Conservation (phyloP, 148 eudicot genomes). For the Cornus kousa region DNA sequence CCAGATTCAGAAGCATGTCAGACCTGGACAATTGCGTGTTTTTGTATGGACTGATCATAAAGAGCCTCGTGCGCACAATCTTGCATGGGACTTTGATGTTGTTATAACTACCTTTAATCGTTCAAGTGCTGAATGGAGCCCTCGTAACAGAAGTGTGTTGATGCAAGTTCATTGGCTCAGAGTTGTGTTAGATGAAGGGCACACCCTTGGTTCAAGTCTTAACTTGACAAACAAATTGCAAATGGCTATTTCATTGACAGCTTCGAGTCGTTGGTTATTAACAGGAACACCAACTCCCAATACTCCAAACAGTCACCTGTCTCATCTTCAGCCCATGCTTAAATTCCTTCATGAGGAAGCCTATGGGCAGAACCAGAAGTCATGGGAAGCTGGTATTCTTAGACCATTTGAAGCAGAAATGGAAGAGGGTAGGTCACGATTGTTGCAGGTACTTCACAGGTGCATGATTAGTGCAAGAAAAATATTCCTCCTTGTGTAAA, state of each 20-base stretch:
- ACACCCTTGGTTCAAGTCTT: conserved; percentile 90
- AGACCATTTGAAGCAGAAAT: conserved; percentile 88
- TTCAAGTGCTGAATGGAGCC: conserved; percentile 90
- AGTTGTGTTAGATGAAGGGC: conserved; percentile 92
- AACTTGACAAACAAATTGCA: conserved; percentile 90
- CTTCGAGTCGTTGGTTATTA: conserved; percentile 89
- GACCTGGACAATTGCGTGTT: conserved; percentile 67
- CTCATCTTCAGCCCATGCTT: conserved; percentile 86
- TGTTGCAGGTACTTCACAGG: conserved; percentile 72
- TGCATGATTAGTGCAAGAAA: conserved; percentile 98
- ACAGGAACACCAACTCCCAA: conserved; percentile 98
- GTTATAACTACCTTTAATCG: conserved; percentile 88
- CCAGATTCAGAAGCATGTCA: conserved; percentile 85
- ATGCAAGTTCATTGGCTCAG: conserved; percentile 95
- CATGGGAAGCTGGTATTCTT: conserved; percentile 83
- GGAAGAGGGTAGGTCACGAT: conserved; percentile 86
- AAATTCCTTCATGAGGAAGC: conserved; percentile 86
- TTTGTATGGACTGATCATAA: conserved; percentile 74
- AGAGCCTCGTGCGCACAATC: conserved; percentile 71
- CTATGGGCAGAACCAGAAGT: conserved; percentile 74
- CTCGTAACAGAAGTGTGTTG: conserved; percentile 66
- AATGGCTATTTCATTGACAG: conserved; percentile 69
- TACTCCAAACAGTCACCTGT: conserved; percentile 83
- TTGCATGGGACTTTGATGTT: conserved; percentile 97
- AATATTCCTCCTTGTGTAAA: conserved; percentile 82